Evolutionary conservation across 257 asterid species (phyloP).

Genomic region (Solanum chilense): DNA sequence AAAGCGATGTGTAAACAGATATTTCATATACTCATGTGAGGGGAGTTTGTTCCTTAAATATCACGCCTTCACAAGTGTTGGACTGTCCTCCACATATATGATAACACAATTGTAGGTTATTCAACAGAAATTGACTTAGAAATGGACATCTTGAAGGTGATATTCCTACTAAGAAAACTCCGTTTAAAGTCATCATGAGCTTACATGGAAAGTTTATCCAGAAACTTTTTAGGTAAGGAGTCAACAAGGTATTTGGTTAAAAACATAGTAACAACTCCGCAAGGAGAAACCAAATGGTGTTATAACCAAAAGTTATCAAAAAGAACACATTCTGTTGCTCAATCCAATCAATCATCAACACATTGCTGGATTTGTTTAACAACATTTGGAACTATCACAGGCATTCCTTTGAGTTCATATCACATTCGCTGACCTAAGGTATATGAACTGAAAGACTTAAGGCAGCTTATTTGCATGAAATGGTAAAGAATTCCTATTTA

Average conservation of each 20-base stretch:
- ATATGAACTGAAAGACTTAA: background rate
- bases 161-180: background rate
- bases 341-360: background rate
- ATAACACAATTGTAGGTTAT: background rate
- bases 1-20: background rate
- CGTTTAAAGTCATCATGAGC: background rate
- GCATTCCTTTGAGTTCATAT: background rate
- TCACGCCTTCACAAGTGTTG: background rate
- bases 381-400: background rate
- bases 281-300: background rate
- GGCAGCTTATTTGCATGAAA: background rate
- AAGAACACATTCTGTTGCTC: background rate
- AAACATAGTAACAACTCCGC: too few relatives aligned
- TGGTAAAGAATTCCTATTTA: constrained; percentile 30
- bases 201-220: background rate
- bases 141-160: background rate
- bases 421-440: background rate
- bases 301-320: background rate
- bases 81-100: background rate
- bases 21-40: background rate
- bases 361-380: background rate
- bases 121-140: background rate
- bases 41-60: background rate
- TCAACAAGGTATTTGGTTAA: background rate
- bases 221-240: background rate